Conservation (phyloP, 148 eudicot species). For the Silene conica region DNA sequence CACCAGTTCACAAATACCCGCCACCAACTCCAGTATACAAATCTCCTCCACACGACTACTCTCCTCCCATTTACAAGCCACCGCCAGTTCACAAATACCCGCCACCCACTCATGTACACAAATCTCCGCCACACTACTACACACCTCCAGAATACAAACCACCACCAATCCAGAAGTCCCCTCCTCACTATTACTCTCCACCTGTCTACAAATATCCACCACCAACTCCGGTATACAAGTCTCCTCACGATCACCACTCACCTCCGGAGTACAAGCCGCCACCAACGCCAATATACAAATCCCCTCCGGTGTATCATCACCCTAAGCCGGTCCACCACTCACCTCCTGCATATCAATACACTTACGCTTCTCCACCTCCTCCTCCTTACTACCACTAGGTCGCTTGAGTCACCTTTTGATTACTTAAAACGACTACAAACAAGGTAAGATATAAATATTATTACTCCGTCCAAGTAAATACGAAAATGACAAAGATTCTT, state of each 20-base stretch:
- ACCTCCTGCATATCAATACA: slow-evolving; percentile 12
- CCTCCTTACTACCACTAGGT: slow-evolving; percentile 26
- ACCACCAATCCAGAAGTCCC: not conserved
- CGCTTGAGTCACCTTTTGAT: not conserved
- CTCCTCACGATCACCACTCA: slow-evolving; percentile 16
- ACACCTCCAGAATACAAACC: not conserved
- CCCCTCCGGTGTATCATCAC: slow-evolving; percentile 1
- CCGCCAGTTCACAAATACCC: not conserved
- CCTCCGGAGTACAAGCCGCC: slow-evolving; percentile 10
- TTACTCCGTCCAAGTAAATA: no score
- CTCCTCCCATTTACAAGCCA: not conserved
- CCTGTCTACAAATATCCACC: not conserved
- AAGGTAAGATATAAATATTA: slow-evolving; percentile 4
- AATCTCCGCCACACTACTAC: not conserved
- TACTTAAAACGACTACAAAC: not conserved
- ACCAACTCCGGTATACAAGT: not conserved
- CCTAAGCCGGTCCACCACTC: slow-evolving; percentile 16
- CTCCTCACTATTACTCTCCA: not conserved
- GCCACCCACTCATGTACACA: not conserved
- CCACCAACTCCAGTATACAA: slow-evolving; percentile 3
- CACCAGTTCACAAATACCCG: not conserved
- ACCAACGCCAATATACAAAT: slow-evolving; percentile 18
- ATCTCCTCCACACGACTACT: slow-evolving; percentile 4
- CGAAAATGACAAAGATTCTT: not conserved
- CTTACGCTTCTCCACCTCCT: slow-evolving; percentile 27